phyloP scores from a whole-genome alignment of 2,329 filamentous ascomycete species.

The Chaetoscypha palmicola region DNA sequence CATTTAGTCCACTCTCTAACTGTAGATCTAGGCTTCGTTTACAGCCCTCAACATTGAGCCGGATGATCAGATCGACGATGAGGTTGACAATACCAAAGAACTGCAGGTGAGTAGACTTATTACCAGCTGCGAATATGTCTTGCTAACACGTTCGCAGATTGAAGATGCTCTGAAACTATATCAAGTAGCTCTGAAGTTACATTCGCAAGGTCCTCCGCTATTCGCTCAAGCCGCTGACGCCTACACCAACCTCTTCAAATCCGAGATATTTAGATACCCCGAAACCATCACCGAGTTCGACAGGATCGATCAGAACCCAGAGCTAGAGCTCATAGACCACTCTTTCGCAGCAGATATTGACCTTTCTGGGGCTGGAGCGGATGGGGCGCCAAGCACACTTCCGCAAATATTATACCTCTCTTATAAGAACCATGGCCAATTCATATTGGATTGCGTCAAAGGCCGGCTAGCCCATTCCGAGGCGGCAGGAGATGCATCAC shows the following conservation, averaged over 20 bases:
- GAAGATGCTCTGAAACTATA: conserved; percentile 95
- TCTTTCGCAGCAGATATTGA: conserved; percentile 46
- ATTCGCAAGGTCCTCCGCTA: conserved; percentile 74
- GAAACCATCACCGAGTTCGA: conserved; percentile 82
- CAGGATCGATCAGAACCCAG: conserved; percentile 53
- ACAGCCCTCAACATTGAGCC: conserved; percentile 89
- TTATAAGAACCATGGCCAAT: conserved; percentile 94
- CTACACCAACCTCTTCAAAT: conserved; percentile 78
- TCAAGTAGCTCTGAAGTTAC: conserved; percentile 81
- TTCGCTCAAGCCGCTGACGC: conserved; percentile 72
- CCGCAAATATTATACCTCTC: conserved; percentile 87
- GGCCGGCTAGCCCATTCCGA: conserved; percentile 39
- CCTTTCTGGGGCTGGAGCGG: conserved; percentile 54
- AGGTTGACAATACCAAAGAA: conserved; percentile 91
- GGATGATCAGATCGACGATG: conserved; percentile 82
- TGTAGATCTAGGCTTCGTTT: conserved; percentile 44
- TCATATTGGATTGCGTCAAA: conserved; percentile 69
- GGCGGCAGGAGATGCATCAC: conserved; percentile 25
- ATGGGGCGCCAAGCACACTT: conserved; percentile 71
- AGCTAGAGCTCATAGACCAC: conserved; percentile 42
- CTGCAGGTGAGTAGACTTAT: conserved; percentile 52
- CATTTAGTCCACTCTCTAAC: too few relatives aligned
- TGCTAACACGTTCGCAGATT: conserved; percentile 45
- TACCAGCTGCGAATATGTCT: background rate
- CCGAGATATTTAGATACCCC: conserved; percentile 88